Evolutionary conservation across 192 early-diverging fungal genomes (phyloP), one percentile per base, ranked within the genome.

Genomic region (Rhizoclosmatium globosum): DNA sequence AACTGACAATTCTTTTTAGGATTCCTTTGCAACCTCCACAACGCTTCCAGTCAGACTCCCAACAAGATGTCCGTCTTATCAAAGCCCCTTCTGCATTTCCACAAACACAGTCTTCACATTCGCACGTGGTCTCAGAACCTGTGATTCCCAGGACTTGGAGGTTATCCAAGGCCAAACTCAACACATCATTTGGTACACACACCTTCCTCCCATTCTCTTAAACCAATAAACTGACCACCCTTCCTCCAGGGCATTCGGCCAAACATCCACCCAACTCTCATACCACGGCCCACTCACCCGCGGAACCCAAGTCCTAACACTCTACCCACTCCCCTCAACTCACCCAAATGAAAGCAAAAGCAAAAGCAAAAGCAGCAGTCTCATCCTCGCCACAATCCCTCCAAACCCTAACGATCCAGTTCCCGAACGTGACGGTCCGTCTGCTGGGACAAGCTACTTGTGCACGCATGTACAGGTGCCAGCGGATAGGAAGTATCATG

Each of bases 401-500:
- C 4, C 48, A 57, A 72, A 43, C 17, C 15, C 47, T 72, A 19
- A 50, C 56, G 7, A 44, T 44, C 17, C 47, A 38, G n/a, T 72
- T 70, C 47, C 74, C 62, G 7, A 76, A 70, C 74, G 15, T 46
- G 17, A 76, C 6, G 43, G 71, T 19, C 64, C 74, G 1, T 21
- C 64, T 19, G n/a, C 9, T 7, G 19, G 6, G n/a, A 76, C 74
- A 59, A 38, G 45, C 2, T 80, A 80, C 48, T 3, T 76, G 0
- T 80, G 79, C 67, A n/a, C 56, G 48, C 71, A 80, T 57, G 41
- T 80, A 23, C 4, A 58, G 46, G 47, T 77, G 11, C 79, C 79
- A 43, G 17, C 38, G 11, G 79, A 80, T 78, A 1, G 64, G 48
- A 74, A 77, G 48, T 67, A 80, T 64, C 79, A 80, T 53, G 50